phyloP scores from a whole-genome alignment of 2,329 filamentous ascomycete species.

The Chrysoporthe deuterocubensis region DNA sequence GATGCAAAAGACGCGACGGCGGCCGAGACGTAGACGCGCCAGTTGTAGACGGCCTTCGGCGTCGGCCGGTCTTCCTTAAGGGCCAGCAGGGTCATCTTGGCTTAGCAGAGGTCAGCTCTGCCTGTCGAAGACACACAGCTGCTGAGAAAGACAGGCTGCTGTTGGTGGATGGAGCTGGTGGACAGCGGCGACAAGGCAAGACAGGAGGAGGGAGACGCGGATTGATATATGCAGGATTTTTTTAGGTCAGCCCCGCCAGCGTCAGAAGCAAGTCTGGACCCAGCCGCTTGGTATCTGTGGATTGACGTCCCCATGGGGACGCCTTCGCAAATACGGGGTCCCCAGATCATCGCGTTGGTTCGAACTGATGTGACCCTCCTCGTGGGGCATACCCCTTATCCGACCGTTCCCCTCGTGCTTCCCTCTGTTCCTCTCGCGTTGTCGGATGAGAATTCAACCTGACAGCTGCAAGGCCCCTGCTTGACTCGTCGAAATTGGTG shows the following conservation, averaged over 20 bases:
- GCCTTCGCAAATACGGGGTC: constrained; percentile 20
- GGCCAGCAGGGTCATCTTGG: constrained; percentile 46
- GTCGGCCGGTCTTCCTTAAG: constrained; percentile 62
- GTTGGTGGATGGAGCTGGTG: not conserved
- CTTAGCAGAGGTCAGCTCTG: constrained; percentile 7
- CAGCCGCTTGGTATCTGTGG: constrained; percentile 12
- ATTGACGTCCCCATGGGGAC: constrained; percentile 14
- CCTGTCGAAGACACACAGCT: not conserved
- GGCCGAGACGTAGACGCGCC: constrained; percentile 61
- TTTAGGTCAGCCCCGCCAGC: not conserved
- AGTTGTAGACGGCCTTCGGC: constrained; percentile 63
- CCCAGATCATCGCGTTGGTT: constrained; percentile 13
- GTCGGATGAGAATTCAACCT: constrained; percentile 27
- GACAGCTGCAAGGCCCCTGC: not conserved
- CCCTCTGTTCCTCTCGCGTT: not conserved
- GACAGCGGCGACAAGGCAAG: not conserved
- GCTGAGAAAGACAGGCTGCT: constrained; percentile 1
- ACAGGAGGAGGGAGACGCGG: not conserved
- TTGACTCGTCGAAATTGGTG: constrained; percentile 4
- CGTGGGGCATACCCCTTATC: constrained; percentile 22
- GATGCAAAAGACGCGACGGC: constrained; percentile 59
- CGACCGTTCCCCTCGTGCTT: constrained; percentile 5
- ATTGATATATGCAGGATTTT: constrained; percentile 27
- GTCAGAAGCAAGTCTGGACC: not conserved
- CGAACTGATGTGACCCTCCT: not conserved